These are phyloP conservation scores for Emericellopsis terricola DNA, from an alignment of 495 filamentous ascomycete species.

Conservation along the genomic window DNA sequence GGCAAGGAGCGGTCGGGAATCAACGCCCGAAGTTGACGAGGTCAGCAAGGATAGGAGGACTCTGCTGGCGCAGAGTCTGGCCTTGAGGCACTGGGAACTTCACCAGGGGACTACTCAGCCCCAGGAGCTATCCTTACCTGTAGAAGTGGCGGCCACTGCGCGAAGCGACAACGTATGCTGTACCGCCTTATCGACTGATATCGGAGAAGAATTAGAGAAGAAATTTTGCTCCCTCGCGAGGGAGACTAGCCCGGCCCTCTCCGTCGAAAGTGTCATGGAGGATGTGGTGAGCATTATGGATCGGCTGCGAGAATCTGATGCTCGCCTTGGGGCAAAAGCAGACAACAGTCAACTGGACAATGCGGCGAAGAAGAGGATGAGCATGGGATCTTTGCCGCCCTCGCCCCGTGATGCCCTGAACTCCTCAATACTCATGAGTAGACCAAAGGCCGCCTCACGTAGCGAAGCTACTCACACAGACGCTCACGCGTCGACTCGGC, in stretches of 20 bases:
- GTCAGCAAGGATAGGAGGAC: conserved; percentile 20
- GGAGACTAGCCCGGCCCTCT: conserved; percentile 15
- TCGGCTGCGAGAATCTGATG: not conserved
- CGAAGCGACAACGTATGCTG: conserved; percentile 17
- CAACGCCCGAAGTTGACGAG: conserved; percentile 13
- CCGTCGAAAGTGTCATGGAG: conserved; percentile 20
- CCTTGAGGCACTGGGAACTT: conserved; percentile 14
- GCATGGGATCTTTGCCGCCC: not conserved
- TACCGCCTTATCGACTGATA: conserved; percentile 20
- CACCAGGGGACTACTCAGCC: conserved; percentile 14
- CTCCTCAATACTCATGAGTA: no score
- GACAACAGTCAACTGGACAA: not conserved
- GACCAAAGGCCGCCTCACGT: not conserved
- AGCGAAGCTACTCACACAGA: not conserved
- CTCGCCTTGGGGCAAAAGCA: not conserved
- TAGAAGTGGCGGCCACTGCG: not conserved
- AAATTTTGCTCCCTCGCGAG: conserved; percentile 27
- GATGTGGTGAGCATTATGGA: conserved; percentile 23
- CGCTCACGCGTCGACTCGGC: not conserved
- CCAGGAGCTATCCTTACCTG: conserved; percentile 7
- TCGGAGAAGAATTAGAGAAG: conserved; percentile 19
- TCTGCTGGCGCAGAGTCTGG: conserved; percentile 26
- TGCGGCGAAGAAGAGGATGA: not conserved
- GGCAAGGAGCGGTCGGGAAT: conserved; percentile 10
- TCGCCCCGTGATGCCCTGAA: not conserved